phyloP scores from a whole-genome alignment of 2,329 filamentous ascomycete species.

The Claviceps spartinae region DNA sequence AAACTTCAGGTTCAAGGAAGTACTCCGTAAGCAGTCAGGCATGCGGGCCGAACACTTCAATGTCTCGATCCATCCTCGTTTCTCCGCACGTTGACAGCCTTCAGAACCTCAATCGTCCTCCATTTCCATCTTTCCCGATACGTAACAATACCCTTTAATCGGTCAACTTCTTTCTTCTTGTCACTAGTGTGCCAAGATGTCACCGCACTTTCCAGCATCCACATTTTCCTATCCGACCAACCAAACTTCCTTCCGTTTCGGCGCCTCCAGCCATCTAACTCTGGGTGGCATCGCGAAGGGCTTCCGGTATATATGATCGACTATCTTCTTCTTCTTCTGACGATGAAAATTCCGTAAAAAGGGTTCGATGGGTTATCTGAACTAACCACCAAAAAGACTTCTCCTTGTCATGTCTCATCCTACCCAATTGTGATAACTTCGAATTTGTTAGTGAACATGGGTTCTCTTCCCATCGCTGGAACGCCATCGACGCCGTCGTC shows the following conservation, averaged over 20 bases:
- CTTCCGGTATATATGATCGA: not conserved
- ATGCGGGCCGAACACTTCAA: not conserved
- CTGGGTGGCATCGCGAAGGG: not conserved
- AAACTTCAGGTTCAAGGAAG: not conserved
- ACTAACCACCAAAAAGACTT: not conserved
- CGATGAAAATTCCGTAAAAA: not conserved
- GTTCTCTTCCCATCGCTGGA: not conserved
- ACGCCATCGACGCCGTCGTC: slow-evolving; percentile 2
- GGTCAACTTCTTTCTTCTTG: not conserved
- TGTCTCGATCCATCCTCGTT: not conserved
- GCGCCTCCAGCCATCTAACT: not conserved
- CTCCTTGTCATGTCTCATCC: slow-evolving; percentile 1
- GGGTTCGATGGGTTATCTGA: not conserved
- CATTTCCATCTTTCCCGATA: not conserved
- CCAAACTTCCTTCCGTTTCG: not conserved
- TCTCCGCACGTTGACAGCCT: not conserved
- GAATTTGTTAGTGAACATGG: not conserved
- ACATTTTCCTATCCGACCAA: not conserved
- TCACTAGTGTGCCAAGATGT: slow-evolving; percentile 1
- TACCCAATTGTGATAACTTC: not conserved
- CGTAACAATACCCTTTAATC: not conserved
- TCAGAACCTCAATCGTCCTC: not conserved
- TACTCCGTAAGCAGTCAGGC: not conserved
- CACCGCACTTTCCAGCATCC: not conserved
- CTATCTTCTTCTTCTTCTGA: not conserved